Base-by-base conservation (phyloP, 768 basidiomycete species). In the Lanmaoa rubissima region DNA sequence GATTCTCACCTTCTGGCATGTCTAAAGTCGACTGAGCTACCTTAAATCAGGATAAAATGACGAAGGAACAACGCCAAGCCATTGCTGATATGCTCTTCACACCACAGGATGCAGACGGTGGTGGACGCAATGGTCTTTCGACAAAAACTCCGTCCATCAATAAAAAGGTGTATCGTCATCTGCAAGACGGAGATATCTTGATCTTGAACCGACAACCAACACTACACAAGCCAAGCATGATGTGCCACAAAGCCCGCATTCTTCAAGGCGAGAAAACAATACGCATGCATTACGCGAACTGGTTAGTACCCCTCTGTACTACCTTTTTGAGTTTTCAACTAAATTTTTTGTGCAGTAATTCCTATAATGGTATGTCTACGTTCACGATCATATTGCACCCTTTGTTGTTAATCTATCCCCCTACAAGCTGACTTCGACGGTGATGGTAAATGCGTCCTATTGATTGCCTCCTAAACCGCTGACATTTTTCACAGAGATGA, bases 281-380 rank as follows among this genome's bases (percentile, higher is more conserved):
- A 69, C 84, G 97, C 14, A 95, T 99, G 95, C 97, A 99, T 76
- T 99, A 99, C 69, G 96, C 97, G 26, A 99, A 99, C 68, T 99
- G 96, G 94, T 96, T 57, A 51, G 85, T 77, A 43, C 51, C 10
- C 16, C 65, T 55, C 14, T 55, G 11, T 39, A 13, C 47, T 21
- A 21, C n/a, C 54, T 19, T 45, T 26, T 21, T 12, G 31, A 12
- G 28, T 40, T 43, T 45, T 40, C n/a, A n/a, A 54, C 66, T 59
- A 52, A 73, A 53, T 32, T 35, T 59, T 39, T 36, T 47, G 32
- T 41, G 10, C 65, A 96, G 94, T 75, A 98, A 98, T 72, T 98
- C 96, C 2, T 98, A 98, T 72, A 98, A 98, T 65, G 93, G 91
- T 87, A 75, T 69, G 85, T 58, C 45, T 53, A 26, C 57, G 41